Evolutionary conservation across 1,284 basidiomycete species (phyloP).

Genomic region (Heliocybe sulcata): DNA sequence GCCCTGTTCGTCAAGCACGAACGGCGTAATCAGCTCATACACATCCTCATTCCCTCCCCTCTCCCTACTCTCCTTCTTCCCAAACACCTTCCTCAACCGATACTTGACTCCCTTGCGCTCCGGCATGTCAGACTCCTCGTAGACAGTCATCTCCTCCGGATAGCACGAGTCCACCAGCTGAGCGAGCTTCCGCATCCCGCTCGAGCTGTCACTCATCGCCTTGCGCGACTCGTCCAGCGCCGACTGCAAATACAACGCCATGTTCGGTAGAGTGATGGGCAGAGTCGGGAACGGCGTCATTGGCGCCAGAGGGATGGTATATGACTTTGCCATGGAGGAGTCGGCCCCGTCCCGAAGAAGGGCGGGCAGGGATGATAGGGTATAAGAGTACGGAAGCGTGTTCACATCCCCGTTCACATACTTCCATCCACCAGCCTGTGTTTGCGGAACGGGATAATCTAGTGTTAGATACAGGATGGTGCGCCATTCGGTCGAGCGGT

Average conservation of each 20-base stretch:
- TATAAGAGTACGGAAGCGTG: slow-evolving; percentile 64
- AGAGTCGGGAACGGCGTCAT: slow-evolving; percentile 57
- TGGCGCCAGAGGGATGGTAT: slow-evolving; percentile 55
- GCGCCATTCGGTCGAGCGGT: slow-evolving; percentile 54
- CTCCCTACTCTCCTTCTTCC: slow-evolving; percentile 38
- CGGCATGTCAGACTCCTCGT: slow-evolving; percentile 27
- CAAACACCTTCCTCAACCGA: slow-evolving; percentile 54
- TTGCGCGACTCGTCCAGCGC: slow-evolving; percentile 61
- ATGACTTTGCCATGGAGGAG: slow-evolving; percentile 55
- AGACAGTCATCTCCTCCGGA: slow-evolving; percentile 33
- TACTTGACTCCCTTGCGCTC: slow-evolving; percentile 31
- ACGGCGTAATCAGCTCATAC: slow-evolving; percentile 74
- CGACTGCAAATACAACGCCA: slow-evolving; percentile 66
- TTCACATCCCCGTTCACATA: slow-evolving; percentile 53
- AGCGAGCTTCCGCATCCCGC: slow-evolving; percentile 57
- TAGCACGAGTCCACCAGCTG: slow-evolving; percentile 57
- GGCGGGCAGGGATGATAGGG: slow-evolving; percentile 46
- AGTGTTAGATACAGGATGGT: slow-evolving; percentile 69
- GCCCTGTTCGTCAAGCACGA: slow-evolving; percentile 33
- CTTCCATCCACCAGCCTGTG: slow-evolving; percentile 32
- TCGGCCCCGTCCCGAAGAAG: slow-evolving; percentile 58
- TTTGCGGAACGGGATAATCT: slow-evolving; percentile 45
- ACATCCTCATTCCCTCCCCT: slow-evolving; percentile 59
- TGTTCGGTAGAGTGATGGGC: slow-evolving; percentile 65
- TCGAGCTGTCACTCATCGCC: slow-evolving; percentile 47